Evolutionary conservation across 108 stramenopile genomes (phyloP), one percentile per base, ranked within the genome.

Genomic region (Seminavis robusta): DNA sequence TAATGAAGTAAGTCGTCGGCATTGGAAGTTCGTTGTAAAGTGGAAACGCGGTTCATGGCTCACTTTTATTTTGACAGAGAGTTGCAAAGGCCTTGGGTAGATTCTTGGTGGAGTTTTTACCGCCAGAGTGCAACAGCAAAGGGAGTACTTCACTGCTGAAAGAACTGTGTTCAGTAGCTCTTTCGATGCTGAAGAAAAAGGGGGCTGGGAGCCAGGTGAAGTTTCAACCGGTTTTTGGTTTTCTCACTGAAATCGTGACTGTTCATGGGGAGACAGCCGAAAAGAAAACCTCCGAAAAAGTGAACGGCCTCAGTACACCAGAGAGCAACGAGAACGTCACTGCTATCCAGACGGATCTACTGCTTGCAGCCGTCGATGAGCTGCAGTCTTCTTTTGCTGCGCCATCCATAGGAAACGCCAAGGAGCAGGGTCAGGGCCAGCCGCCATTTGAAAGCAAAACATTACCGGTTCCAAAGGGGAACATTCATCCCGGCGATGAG

Each of bases 1-100:
- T 19, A 38, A 65, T 26, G 74, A 77, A 42, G 83, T 84, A 57
- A 64, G 72, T 40, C 16, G 19, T 10, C 13, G 10, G 8, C 21
- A 27, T 49, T 41, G 21, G 8, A n/a, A 39, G 17, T 7, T 25
- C 7, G 15, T 26, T 13, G 28, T 21, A 25, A 1, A 20, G 21
- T 25, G 6, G 21, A 21, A 32, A 24, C 20, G 43, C 33, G 6
- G 3, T 34, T 32, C 3, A 34, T 33, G 4, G 25, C 32, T 45
- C 28, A 24, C 30, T 17, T 30, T n/a, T 29, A 16, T 45, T 7
- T n/a, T 33, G 19, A 26, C 32, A 67, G 66, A 33, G 27, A 24
- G 42, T 59, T 21, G 28, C 48, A 11, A 54, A 59, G 25, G 33
- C 57, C 17, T 17, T 67, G 57, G 15, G 48, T 21, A 4, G 40